phyloP scores from a whole-genome alignment of 2,329 filamentous ascomycete species.

The Helminthosporium solani region DNA sequence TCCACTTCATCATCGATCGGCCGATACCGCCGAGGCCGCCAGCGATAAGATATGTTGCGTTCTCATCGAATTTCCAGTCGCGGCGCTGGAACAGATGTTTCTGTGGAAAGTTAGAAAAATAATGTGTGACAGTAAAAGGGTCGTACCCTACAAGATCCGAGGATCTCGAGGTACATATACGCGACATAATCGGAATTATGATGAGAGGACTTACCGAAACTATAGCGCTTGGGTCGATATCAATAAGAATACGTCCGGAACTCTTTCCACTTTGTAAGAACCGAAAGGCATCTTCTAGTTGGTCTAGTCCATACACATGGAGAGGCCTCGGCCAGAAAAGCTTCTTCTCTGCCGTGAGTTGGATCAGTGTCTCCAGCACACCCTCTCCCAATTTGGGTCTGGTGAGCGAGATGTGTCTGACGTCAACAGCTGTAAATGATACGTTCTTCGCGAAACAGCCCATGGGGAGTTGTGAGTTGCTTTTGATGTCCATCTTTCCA shows the following conservation, averaged over 20 bases:
- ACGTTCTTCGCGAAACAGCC: conserved; percentile 1
- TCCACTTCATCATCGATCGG: conserved; percentile 12
- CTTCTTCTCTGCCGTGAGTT: conserved; percentile 1
- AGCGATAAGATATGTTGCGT: conserved; percentile 18
- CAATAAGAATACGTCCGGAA: conserved; percentile 13
- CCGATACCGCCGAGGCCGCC: conserved; percentile 22
- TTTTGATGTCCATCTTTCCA: conserved; percentile 9
- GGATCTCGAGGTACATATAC: background rate
- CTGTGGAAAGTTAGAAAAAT: too few relatives aligned
- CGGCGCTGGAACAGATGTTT: too few relatives aligned
- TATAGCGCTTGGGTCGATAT: conserved; percentile 7
- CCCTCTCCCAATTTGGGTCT: too few relatives aligned
- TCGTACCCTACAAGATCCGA: too few relatives aligned
- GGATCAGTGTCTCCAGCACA: too few relatives aligned
- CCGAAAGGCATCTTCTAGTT: conserved; percentile 11
- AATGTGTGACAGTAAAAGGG: too few relatives aligned
- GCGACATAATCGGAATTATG: background rate
- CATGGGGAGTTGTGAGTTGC: conserved; percentile 1
- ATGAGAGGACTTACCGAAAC: conserved; percentile 5
- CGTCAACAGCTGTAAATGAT: background rate
- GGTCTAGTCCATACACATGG: conserved; percentile 2
- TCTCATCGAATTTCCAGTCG: conserved; percentile 1
- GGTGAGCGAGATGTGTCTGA: background rate
- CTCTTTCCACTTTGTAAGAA: conserved; percentile 11
- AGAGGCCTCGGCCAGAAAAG: conserved; percentile 4